Evolutionary conservation across 2,329 filamentous ascomycete genomes (phyloP).

Genomic region (Aureobasidium sp.): DNA sequence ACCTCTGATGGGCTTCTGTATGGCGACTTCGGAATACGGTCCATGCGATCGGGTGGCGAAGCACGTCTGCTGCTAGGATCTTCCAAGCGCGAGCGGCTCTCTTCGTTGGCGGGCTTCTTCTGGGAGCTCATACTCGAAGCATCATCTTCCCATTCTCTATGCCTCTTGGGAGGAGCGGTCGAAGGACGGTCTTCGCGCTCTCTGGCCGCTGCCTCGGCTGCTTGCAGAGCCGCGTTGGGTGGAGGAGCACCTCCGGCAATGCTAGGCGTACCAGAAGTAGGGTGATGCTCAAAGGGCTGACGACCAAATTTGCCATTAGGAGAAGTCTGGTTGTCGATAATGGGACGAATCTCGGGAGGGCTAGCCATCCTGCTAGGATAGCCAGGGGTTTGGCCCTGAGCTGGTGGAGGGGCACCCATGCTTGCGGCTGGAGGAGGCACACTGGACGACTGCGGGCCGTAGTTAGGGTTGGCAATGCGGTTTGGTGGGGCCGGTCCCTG

Average conservation of each 20-base stretch:
- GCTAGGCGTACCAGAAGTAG: slow-evolving; percentile 51
- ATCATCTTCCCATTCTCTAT: slow-evolving; percentile 90
- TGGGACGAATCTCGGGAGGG: slow-evolving; percentile 72
- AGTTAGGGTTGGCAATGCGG: slow-evolving; percentile 41
- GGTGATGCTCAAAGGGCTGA: slow-evolving; percentile 71
- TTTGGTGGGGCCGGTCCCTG: slow-evolving; percentile 23
- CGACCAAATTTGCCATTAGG: slow-evolving; percentile 80
- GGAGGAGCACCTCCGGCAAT: slow-evolving; percentile 66
- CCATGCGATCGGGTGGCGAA: slow-evolving; percentile 33
- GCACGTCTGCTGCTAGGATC: slow-evolving; percentile 70
- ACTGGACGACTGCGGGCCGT: slow-evolving; percentile 34
- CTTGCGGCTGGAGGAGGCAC: slow-evolving; percentile 46
- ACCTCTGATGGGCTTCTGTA: slow-evolving; percentile 70
- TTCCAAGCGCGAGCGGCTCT: slow-evolving; percentile 77
- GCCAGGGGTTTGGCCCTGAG: slow-evolving; percentile 52
- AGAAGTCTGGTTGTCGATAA: slow-evolving; percentile 82
- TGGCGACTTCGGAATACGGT: slow-evolving; percentile 54
- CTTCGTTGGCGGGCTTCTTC: slow-evolving; percentile 86
- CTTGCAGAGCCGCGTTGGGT: slow-evolving; percentile 54
- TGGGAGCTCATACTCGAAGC: slow-evolving; percentile 40
- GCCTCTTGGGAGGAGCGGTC: slow-evolving; percentile 70
- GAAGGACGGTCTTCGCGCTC: slow-evolving; percentile 67
- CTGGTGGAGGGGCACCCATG: slow-evolving; percentile 47
- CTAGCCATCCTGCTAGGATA: slow-evolving; percentile 65
- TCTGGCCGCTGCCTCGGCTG: slow-evolving; percentile 61